Evolutionary conservation across 2,329 filamentous ascomycete species (phyloP).

Genomic region (Fusarium sp.): DNA sequence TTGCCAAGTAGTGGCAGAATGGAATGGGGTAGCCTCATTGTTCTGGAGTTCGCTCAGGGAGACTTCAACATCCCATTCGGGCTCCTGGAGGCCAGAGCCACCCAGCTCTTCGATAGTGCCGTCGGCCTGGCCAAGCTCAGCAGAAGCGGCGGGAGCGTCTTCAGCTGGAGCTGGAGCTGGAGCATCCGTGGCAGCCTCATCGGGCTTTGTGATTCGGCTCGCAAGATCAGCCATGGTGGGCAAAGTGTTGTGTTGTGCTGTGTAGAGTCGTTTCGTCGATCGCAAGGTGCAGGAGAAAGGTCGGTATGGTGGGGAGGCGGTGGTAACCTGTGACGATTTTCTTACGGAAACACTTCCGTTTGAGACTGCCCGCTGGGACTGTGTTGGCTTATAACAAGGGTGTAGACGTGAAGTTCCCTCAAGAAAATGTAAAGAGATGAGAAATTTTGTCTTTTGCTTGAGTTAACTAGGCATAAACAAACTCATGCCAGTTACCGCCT

Average conservation of each 20-base stretch:
- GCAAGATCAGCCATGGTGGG: conserved; percentile 63
- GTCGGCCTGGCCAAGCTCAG: conserved; percentile 55
- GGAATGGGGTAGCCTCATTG: conserved; percentile 88
- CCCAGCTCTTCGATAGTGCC: conserved; percentile 54
- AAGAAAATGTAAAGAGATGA: not conserved
- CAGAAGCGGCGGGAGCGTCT: conserved; percentile 36
- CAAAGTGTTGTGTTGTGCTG: conserved; percentile 5
- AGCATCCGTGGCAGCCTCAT: conserved; percentile 46
- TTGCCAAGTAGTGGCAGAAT: conserved; percentile 85
- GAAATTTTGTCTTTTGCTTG: not conserved
- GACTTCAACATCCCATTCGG: conserved; percentile 89
- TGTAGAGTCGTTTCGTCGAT: conserved; percentile 13
- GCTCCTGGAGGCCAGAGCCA: conserved; percentile 74
- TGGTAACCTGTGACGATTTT: conserved; percentile 37
- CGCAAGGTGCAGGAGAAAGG: conserved; percentile 27
- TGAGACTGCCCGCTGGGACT: conserved; percentile 3
- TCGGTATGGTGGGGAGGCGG: conserved; percentile 30
- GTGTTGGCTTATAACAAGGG: not conserved
- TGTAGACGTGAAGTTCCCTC: not conserved
- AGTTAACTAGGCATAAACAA: conserved; percentile 34
- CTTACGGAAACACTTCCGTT: conserved; percentile 13
- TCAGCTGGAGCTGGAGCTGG: conserved; percentile 39
- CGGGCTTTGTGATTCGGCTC: conserved; percentile 64
- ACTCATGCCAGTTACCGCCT: conserved; percentile 25
- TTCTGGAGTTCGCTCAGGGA: conserved; percentile 90